These are phyloP conservation scores for Starmerella stellata DNA, from an alignment of 805 yeast genomes.

Conservation along the genomic window DNA sequence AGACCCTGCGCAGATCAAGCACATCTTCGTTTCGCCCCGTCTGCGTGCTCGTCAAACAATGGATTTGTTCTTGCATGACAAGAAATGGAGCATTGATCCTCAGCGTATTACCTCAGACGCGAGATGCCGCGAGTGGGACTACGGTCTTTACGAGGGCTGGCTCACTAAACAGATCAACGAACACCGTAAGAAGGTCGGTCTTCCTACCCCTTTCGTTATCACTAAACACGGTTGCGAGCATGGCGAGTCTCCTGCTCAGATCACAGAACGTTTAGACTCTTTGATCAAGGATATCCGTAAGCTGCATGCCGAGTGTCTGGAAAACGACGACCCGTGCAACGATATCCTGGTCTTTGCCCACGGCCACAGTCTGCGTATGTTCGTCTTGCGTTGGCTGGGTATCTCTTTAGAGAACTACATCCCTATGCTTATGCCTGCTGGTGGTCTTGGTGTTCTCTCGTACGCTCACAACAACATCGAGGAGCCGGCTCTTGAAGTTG, in stretches of 20 bases:
- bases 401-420: conserved; percentile 47
- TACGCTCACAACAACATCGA: conserved; percentile 69
- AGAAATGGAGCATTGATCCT: conserved; percentile 24
- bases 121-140: conserved; percentile 85
- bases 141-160: conserved; percentile 87
- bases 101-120: conserved; percentile 24
- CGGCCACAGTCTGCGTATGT: conserved; percentile 80
- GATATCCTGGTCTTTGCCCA: conserved; percentile 79
- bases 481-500: conserved; percentile 72
- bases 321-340: conserved; percentile 30
- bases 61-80: conserved; percentile 37
- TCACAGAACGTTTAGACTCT: conserved; percentile 53
- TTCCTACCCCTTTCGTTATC: conserved; percentile 34
- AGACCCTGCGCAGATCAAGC: conserved; percentile 42
- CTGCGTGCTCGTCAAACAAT: conserved; percentile 60
- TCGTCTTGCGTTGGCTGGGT: conserved; percentile 76
- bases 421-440: conserved; percentile 73
- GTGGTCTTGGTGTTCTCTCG: conserved; percentile 82
- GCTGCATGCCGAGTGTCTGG: conserved; percentile 24
- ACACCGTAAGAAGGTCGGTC: conserved; percentile 21
- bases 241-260: conserved; percentile 56
- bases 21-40: conserved; percentile 67
- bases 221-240: conserved; percentile 89
- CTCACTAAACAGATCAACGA: conserved; percentile 41
- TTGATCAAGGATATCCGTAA: conserved; percentile 46